Conservation (phyloP, 352 stramenopile genomes). For the Globisporangium nagaii region DNA sequence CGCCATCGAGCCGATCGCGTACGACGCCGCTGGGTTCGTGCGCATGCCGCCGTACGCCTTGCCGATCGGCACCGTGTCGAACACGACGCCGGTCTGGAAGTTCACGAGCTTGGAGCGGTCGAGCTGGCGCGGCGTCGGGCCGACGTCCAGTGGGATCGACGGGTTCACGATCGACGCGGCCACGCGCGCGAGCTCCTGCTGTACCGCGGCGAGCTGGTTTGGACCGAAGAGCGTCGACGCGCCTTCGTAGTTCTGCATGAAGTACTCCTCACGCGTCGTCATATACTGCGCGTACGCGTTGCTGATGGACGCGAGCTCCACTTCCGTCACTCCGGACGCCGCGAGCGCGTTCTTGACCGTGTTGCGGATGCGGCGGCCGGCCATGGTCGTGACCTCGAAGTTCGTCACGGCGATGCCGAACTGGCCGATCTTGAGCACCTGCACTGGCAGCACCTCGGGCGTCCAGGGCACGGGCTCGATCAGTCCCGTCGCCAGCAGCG, state of each 20-base stretch:
- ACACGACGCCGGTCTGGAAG: conserved; percentile 31
- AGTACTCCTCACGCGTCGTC: conserved; percentile 61
- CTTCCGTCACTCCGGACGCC: conserved; percentile 24
- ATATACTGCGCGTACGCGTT: conserved; percentile 64
- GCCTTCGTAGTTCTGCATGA: conserved; percentile 62
- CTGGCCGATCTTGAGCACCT: conserved; percentile 49
- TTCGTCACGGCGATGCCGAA: conserved; percentile 45
- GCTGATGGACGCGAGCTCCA: conserved; percentile 41
- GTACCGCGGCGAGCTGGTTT: conserved; percentile 52
- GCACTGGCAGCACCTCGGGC: conserved; percentile 44
- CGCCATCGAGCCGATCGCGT: conserved; percentile 24
- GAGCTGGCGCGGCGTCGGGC: conserved; percentile 33
- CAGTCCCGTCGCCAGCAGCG: conserved; percentile 31
- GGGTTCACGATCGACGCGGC: conserved; percentile 23
- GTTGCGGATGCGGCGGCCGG: conserved; percentile 42
- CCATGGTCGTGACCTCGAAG: conserved; percentile 61
- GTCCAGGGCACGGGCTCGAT: conserved; percentile 38
- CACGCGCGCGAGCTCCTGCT: conserved; percentile 44
- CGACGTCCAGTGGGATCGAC: conserved; percentile 21
- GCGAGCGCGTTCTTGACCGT: conserved; percentile 26
- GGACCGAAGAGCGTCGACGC: conserved; percentile 67
- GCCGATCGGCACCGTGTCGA: conserved; percentile 21
- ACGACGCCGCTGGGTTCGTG: conserved; percentile 16
- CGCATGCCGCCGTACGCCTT: conserved; percentile 21
- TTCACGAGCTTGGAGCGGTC: conserved; percentile 24